Base-by-base conservation (phyloP, 2,329 filamentous ascomycete genomes). In the Calonectria pseudoreteaudii region DNA sequence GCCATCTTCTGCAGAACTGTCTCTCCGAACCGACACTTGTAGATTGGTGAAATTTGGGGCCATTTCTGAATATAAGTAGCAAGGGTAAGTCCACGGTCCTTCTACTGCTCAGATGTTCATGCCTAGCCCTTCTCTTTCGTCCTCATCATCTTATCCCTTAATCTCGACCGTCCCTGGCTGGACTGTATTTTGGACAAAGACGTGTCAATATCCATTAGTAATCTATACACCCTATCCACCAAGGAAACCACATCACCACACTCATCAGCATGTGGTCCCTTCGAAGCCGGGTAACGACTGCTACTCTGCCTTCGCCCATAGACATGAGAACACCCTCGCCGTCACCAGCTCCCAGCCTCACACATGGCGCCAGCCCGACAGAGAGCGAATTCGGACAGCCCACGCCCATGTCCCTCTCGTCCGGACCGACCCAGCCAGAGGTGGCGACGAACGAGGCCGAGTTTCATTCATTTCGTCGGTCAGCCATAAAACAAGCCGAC, bases 311-410 rank as follows among this genome's bases (percentile, higher is more conserved):
- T 4, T 53, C 47, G 14, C 41, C 41, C 31, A 62, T 70, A 10
- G 60, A 73, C 13, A 47, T 58, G 26, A 70, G 67, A 34, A 66
- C 62, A 28, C 67, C 67, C 18, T 70, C 60, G 20, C 71, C 67
- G 30, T 70, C 71, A 6, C 67, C 71, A 26, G 31, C 38, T 11
- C 67, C 67, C 20, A 36, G 47, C 6, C 58, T 66, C 16, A 66
- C 53, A n/a, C 31, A 70, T 26, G 66, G 41, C 38, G 53, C 60
- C 14, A 67, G 62, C 30, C 52, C 64, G 18, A 52, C 49, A 13
- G 41, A 44, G 18, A 66, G 60, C 11, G 49, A 69, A 36, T n/a
- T 38, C 16, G 56, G 31, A 16, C 65, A 69, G 38, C 53, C 44
- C 20, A 68, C 70, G 5, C 66, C 70, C 20, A 47, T 60, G 41